phyloP scores from a whole-genome alignment of 352 stramenopile species.

The Phytophthora hibernalis region DNA sequence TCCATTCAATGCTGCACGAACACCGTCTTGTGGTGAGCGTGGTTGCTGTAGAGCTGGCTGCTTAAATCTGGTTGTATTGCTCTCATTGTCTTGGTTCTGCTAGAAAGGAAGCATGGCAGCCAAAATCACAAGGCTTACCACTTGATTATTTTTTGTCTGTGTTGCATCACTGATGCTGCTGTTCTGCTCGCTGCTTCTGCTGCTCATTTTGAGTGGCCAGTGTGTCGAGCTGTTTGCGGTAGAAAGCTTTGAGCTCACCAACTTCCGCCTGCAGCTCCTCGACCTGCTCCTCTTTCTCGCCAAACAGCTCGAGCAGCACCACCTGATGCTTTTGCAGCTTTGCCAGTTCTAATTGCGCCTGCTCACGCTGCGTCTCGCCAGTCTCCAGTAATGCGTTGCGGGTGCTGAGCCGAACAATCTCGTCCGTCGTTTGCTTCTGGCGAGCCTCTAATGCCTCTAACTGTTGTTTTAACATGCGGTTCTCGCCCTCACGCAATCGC shows the following conservation, averaged over 20 bases:
- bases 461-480: constrained; percentile 77
- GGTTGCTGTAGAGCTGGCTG: background rate
- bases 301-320: constrained; percentile 83
- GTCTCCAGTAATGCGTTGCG: constrained; percentile 79
- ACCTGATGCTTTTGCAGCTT: constrained; percentile 81
- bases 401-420: constrained; percentile 77
- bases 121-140: constrained; percentile 16
- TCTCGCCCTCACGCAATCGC: constrained; percentile 78
- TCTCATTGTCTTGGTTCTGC: background rate
- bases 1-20: background rate
- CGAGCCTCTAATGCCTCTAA: constrained; percentile 65
- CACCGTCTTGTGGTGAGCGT: background rate
- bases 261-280: constrained; percentile 84
- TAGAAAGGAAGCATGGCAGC: background rate
- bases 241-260: constrained; percentile 80
- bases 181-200: constrained; percentile 42
- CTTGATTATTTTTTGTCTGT: constrained; percentile 10
- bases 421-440: constrained; percentile 72
- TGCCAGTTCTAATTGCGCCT: constrained; percentile 57
- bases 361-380: constrained; percentile 53
- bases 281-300: constrained; percentile 88
- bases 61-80: background rate
- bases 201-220: constrained; percentile 55
- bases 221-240: constrained; percentile 78
- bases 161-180: constrained; percentile 31